Evolutionary conservation across 768 basidiomycete genomes (phyloP).

Genomic region (Rhodotorula kratochvilovae): DNA sequence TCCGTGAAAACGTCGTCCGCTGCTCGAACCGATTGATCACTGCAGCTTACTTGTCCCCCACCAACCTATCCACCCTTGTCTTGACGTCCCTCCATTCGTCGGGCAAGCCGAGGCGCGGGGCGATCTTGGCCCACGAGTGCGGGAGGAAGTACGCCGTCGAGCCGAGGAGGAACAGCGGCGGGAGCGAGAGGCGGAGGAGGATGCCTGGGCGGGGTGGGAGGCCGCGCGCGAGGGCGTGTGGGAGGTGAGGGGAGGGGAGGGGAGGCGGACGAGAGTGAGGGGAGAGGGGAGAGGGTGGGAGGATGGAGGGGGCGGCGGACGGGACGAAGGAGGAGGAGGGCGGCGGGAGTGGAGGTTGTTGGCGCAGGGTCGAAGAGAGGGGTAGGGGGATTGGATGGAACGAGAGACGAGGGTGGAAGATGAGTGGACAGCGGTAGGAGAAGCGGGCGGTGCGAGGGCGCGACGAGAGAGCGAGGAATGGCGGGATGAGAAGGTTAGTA

Average conservation of each 20-base stretch:
- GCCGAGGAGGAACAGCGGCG: conserved; percentile 65
- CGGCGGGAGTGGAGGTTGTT: no score
- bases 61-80: background rate
- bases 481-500: background rate
- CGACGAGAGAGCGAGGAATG: background rate
- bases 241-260: background rate
- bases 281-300: background rate
- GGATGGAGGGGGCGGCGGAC: no score
- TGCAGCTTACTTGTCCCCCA: background rate
- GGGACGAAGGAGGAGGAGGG: no score
- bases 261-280: background rate
- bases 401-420: background rate
- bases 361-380: no score
- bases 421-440: no score
- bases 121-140: conserved; percentile 66
- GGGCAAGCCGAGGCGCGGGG: conserved; percentile 60
- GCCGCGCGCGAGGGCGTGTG: background rate
- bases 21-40: no score
- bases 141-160: conserved; percentile 83
- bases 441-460: background rate
- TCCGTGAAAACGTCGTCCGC: no score
- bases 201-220: conserved; percentile 47
- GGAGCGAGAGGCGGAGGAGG: conserved; percentile 65
- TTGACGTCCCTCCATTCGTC: conserved; percentile 52
- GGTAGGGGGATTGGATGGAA: no score